Conservation (phyloP, 1,284 basidiomycete species). For the Leccinum subrobustum region DNA sequence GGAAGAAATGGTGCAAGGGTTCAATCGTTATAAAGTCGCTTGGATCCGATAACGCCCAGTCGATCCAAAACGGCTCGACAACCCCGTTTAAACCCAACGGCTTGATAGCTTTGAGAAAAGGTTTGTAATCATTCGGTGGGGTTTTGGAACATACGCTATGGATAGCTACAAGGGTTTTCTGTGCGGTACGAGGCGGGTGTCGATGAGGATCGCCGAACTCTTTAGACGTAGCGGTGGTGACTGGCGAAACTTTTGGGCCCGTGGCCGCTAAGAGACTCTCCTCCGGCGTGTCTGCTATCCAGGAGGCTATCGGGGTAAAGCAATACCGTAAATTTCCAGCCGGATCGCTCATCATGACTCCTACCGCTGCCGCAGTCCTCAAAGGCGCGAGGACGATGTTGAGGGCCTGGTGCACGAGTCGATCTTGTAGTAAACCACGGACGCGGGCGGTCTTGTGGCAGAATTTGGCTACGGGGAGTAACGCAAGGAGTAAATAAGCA, state of each 20-base stretch:
- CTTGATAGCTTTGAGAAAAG: neutral
- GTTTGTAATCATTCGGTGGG: neutral
- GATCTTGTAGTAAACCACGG: neutral
- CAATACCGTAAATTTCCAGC: neutral
- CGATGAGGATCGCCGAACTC: neutral
- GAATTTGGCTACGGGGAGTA: neutral
- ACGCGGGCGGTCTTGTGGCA: neutral
- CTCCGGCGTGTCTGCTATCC: conserved; percentile 8
- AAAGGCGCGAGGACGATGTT: neutral
- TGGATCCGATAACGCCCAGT: conserved; percentile 9
- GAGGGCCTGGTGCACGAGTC: neutral
- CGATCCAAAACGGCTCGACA: conserved; percentile 6
- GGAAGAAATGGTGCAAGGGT: conserved; percentile 1
- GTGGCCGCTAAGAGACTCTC: neutral
- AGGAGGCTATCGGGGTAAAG: neutral
- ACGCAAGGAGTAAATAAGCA: neutral
- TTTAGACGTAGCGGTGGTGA: conserved; percentile 5
- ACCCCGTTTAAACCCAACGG: conserved; percentile 8
- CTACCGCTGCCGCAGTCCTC: neutral
- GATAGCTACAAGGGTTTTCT: conserved; percentile 1
- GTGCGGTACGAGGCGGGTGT: neutral
- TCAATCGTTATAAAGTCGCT: conserved; percentile 2
- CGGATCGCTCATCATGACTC: neutral
- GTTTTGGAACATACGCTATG: neutral
- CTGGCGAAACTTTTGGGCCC: neutral